Evolutionary conservation across 2,329 filamentous ascomycete genomes (phyloP).

Genomic region (Ceratocystis variospora): DNA sequence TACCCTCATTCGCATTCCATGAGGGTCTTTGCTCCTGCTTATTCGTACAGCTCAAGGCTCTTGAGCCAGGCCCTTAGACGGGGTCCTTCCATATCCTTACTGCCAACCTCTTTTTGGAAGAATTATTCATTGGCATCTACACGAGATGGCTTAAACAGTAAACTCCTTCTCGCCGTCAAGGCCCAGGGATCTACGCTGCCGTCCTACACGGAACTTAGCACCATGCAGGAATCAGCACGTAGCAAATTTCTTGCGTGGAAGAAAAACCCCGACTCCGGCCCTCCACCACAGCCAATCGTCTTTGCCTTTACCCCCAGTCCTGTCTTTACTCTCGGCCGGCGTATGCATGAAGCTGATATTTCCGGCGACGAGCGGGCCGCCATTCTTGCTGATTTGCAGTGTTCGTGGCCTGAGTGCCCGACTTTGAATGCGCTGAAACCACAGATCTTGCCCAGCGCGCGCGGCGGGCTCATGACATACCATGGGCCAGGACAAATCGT

Average conservation of each 20-base stretch:
- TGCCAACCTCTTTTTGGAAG: neutral
- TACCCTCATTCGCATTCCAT: neutral
- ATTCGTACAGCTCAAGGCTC: neutral
- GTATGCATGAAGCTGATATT: constrained; percentile 45
- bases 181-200: neutral
- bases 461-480: constrained; percentile 86
- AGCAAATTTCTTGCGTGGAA: constrained; percentile 28
- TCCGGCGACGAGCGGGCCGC: constrained; percentile 32
- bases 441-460: constrained; percentile 54
- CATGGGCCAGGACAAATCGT: constrained; percentile 89
- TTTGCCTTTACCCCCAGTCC: constrained; percentile 72
- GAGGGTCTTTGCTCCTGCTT: neutral
- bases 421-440: constrained; percentile 31
- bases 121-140: neutral
- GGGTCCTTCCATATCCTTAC: neutral
- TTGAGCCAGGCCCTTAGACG: neutral
- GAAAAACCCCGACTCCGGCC: constrained; percentile 19
- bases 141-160: neutral
- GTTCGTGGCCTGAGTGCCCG: constrained; percentile 9
- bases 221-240: constrained; percentile 25
- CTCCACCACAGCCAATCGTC: constrained; percentile 49
- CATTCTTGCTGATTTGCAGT: constrained; percentile 32
- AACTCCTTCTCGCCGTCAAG: neutral
- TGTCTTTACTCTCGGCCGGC: constrained; percentile 80
- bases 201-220: constrained; percentile 8